Evolutionary conservation across 2,329 filamentous ascomycete species (phyloP), one percentile per base, ranked within the genome.

Genomic region (Geosmithia morbida): DNA sequence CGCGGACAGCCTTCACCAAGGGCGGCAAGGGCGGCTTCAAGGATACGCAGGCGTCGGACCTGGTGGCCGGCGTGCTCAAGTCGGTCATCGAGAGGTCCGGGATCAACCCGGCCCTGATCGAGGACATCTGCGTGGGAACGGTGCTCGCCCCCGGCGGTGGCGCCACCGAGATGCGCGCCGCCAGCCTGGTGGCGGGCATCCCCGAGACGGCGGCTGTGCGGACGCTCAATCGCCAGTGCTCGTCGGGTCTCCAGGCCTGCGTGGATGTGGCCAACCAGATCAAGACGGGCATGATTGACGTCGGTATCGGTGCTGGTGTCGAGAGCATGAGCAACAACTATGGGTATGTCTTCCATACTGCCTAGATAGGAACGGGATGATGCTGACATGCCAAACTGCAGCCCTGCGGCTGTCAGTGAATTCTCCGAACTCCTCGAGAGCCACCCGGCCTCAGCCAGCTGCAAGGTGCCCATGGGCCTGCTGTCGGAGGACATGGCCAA

Each of bases 261-360:
- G 84, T 92, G 50, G 90, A 97, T 63, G 83, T 97, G 59, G 90
- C 90, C 55, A 94, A 97, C 71, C 86, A 87, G 56, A 94, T 98
- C 68, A 79, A 79, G 60, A 64, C 79, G 5, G 92, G 89, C 58
- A 94, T 95, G 85, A 97, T 97, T 60, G 90, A 97, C 55, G 69
- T 97, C 52, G 92, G 92, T 56, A 80, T 97, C 56, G 92, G 90
- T 55, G 89, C 89, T 18, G 92, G 92, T 59, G 88, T 95, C 20
- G 92, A 98, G 79, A 92, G 85, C 72, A 98, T 98, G 92, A 86
- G 79, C 59, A 74, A 75, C 49, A 85, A 96, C 61, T 97, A 97
- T 64, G 92, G 90, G 80, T 85, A 70, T 56, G 77, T 66, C 26
- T n/a, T n/a, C n/a, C n/a, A n/a, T n/a, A n/a, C n/a, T n/a, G n/a